Conservation (phyloP, 768 basidiomycete genomes). For the Rhodotorula sphaerocarpa region DNA sequence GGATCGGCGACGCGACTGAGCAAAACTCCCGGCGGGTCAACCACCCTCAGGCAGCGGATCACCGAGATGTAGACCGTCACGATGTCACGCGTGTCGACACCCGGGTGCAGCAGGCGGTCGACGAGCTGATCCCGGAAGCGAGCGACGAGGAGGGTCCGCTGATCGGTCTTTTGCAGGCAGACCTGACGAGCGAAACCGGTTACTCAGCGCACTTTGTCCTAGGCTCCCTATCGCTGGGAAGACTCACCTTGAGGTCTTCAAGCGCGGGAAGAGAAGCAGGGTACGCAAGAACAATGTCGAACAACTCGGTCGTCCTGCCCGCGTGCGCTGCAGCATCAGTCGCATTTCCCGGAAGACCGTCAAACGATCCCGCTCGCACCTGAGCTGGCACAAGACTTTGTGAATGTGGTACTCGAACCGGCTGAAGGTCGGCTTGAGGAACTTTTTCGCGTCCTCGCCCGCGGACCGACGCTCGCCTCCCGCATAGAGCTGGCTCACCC, state of each 20-base stretch:
- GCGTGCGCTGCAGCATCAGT: background rate
- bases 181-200: slow-evolving; percentile 27
- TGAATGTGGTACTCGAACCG: slow-evolving; percentile 91
- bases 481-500: slow-evolving; percentile 33
- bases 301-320: slow-evolving; percentile 61
- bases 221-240: background rate
- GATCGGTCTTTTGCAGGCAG: slow-evolving; percentile 44
- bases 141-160: slow-evolving; percentile 32
- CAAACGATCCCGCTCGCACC: too few species aligned
- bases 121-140: slow-evolving; percentile 5
- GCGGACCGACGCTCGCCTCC: slow-evolving; percentile 1
- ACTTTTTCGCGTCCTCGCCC: slow-evolving; percentile 44
- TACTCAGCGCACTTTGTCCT: background rate
- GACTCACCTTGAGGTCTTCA: slow-evolving; percentile 67
- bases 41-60: slow-evolving; percentile 76
- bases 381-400: slow-evolving; percentile 46
- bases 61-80: slow-evolving; percentile 82
- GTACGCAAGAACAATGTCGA: slow-evolving; percentile 90
- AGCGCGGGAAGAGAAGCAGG: slow-evolving; percentile 79
- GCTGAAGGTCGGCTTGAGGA: slow-evolving; percentile 58
- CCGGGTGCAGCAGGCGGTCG: slow-evolving; percentile 85
- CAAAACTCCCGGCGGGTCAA: slow-evolving; percentile 87
- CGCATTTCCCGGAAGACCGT: slow-evolving; percentile 34
- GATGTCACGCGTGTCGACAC: slow-evolving; percentile 87
- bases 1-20: slow-evolving; percentile 90